Conservation (phyloP, 2,329 filamentous ascomycete genomes). For the Apiospora marii region DNA sequence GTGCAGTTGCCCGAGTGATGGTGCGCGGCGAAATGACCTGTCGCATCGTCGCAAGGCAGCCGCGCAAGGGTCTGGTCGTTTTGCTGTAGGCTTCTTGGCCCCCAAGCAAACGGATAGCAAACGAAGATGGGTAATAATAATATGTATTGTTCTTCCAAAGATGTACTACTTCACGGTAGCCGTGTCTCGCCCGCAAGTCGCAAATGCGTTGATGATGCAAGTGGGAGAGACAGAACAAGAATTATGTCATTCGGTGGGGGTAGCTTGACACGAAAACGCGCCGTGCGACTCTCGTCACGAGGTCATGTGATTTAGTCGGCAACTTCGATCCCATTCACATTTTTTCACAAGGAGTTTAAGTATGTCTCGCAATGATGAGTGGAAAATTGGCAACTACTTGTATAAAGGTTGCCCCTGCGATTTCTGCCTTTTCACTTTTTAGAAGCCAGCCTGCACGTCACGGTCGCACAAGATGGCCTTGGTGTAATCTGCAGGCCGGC, state of each 20-base stretch:
- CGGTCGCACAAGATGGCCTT: not conserved
- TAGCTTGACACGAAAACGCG: constrained; percentile 4
- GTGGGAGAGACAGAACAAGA: not conserved
- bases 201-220: not conserved
- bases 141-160: not conserved
- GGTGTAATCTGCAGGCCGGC: no score
- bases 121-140: not conserved
- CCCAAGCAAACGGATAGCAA: not conserved
- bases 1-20: not conserved
- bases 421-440: no score
- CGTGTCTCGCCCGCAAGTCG: not conserved
- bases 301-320: not conserved
- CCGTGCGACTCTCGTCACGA: not conserved
- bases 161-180: not conserved
- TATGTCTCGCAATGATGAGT: no score
- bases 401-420: no score
- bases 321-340: not conserved
- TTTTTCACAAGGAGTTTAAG: not conserved
- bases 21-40: not conserved
- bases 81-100: not conserved
- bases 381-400: not conserved
- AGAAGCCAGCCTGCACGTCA: not conserved
- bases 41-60: constrained; percentile 9
- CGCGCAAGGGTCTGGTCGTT: not conserved
- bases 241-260: constrained; percentile 1